Percentiles rank a stretch among this genome's conserved stretches.
These are phyloP conservation scores for Diaporthe vexans DNA, from an alignment of 2,329 filamentous ascomycete genomes.

Conservation along the genomic window DNA sequence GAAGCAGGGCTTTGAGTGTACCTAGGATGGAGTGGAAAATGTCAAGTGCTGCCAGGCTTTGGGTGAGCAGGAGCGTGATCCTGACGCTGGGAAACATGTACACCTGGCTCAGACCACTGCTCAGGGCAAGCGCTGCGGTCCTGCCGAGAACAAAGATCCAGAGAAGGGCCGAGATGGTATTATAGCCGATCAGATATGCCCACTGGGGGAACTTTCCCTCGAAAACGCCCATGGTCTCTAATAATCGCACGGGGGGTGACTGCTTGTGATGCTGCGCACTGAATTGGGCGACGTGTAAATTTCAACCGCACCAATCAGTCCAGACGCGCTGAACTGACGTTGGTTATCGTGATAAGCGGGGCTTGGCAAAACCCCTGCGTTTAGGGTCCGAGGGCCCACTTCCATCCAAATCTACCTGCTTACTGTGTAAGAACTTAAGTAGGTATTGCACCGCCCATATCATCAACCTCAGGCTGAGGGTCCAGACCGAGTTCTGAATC, in stretches of 20 bases:
- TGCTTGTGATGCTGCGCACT: neutral
- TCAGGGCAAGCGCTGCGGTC: constrained; percentile 27
- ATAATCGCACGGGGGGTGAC: neutral
- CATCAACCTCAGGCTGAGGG: neutral
- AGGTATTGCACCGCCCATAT: neutral
- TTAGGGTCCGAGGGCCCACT: neutral
- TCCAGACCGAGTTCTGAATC: neutral
- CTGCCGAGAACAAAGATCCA: constrained; percentile 34
- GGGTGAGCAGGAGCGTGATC: constrained; percentile 34
- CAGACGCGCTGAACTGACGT: constrained; percentile 4
- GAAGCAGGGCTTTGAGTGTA: neutral
- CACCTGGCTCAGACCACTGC: constrained; percentile 19
- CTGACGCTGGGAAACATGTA: constrained; percentile 35
- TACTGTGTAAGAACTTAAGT: neutral
- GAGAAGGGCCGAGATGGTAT: constrained; percentile 32
- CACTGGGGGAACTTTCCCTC: constrained; percentile 41
- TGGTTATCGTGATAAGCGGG: constrained; percentile 26
- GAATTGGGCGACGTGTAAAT: constrained; percentile 19
- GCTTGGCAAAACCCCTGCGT: neutral
- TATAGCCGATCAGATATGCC: constrained; percentile 42
- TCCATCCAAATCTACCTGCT: neutral
- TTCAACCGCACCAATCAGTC: neutral
- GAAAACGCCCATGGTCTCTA: constrained; percentile 36
- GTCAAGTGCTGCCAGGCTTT: constrained; percentile 37
- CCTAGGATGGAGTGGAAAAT: constrained; percentile 36